Evolutionary conservation across 352 stramenopile genomes (phyloP), one percentile per base, ranked within the genome.

Genomic region (Phytopythium mirpurense): DNA sequence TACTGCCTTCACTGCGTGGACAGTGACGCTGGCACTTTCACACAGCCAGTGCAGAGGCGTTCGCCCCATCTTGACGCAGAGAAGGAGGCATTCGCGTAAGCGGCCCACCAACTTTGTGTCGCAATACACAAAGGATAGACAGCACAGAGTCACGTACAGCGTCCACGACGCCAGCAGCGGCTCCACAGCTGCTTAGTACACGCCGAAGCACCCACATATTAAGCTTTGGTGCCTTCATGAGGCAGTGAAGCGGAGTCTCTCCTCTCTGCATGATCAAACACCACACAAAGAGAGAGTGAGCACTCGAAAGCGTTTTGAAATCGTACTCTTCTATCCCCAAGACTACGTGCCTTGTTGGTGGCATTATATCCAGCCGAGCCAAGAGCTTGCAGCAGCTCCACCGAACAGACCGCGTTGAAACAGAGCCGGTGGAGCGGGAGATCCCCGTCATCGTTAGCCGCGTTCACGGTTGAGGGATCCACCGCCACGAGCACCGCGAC

Each of bases 31-130:
- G 5, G 58, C 46, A 14, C 40, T 45, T 14, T 83, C 76, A 34
- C 76, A 86, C 18, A 80, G 38, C 72, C 70, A 88, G 32, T 90
- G 79, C 3, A 90, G 45, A 27, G 78, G 56, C 29, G 63, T 80
- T n/a, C 76, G 66, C 16, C 66, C 66, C 16, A 67, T 62, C 74
- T 85, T n/a, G 18, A 59, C 19, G 14, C n/a, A 46, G 7, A 9
- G 21, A 31, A 34, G 40, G 46, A 36, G 42, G 50, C 52, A 61
- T 18, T 57, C 27, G 23, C 27, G 9, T 31, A 46, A 16, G 29
- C 46, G 16, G n/a, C n/a, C n/a, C n/a, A n/a, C n/a, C n/a, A n/a
- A n/a, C n/a, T n/a, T n/a, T n/a, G n/a, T n/a, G n/a, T n/a, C n/a
- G n/a, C n/a, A n/a, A n/a, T n/a, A n/a, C n/a, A n/a, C n/a, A n/a